Evolutionary conservation across 768 basidiomycete species (phyloP).

Genomic region (Tylopilus vinaceipallidus): DNA sequence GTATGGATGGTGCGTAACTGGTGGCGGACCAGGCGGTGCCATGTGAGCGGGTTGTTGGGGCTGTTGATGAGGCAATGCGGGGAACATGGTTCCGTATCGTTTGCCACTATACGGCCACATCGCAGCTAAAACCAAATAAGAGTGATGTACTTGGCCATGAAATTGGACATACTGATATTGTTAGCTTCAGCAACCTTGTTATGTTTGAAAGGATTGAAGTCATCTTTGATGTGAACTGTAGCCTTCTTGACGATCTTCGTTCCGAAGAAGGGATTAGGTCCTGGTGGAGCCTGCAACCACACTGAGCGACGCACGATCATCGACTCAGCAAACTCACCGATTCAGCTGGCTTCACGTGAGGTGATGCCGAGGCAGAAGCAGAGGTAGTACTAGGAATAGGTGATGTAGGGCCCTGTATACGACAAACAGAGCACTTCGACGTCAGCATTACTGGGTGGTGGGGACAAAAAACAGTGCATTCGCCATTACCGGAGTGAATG

Average conservation of each 20-base stretch:
- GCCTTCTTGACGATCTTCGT: constrained; percentile 73
- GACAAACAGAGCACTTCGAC: constrained; percentile 4
- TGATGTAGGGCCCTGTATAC: constrained; percentile 43
- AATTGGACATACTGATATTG: constrained; percentile 60
- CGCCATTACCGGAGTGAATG: constrained; percentile 64
- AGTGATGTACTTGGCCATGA: background rate
- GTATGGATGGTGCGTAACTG: constrained; percentile 71
- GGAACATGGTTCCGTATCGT: constrained; percentile 78
- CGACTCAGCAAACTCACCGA: constrained; percentile 35
- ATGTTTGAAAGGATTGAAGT: constrained; percentile 96
- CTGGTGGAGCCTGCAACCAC: constrained; percentile 37
- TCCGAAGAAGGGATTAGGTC: constrained; percentile 90
- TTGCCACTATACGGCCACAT: constrained; percentile 91
- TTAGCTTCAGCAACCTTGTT: constrained; percentile 75
- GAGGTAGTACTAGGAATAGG: constrained; percentile 42
- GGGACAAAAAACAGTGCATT: constrained; percentile 10
- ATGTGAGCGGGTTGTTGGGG: constrained; percentile 69
- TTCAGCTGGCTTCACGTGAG: constrained; percentile 60
- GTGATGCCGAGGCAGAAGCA: constrained; percentile 52
- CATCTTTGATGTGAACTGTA: constrained; percentile 85
- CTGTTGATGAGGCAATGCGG: constrained; percentile 53
- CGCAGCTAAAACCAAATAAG: constrained; percentile 45
- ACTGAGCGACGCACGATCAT: constrained; percentile 6
- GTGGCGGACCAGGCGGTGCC: constrained; percentile 62
- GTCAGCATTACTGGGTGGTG: constrained; percentile 16